Conservation (phyloP, 495 filamentous ascomycete genomes). For the Penicillium diatomitis region DNA sequence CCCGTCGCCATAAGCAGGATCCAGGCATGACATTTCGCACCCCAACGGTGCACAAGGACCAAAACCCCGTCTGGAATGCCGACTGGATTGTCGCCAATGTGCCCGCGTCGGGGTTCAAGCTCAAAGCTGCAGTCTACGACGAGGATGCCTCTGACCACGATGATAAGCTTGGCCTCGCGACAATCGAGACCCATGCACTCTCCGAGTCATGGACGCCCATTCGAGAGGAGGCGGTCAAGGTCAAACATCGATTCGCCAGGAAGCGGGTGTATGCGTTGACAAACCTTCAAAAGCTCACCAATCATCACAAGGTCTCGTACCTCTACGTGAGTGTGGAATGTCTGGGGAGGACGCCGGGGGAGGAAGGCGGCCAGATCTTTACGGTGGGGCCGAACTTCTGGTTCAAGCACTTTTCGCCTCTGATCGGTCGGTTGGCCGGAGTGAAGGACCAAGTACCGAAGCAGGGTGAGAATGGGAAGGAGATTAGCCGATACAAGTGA, state of each 20-base stretch:
- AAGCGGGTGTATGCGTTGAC: conserved; percentile 73
- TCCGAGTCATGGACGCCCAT: conserved; percentile 60
- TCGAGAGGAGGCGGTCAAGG: conserved; percentile 52
- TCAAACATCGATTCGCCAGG: conserved; percentile 77
- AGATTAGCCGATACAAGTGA: conserved; percentile 60
- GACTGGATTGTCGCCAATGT: conserved; percentile 86
- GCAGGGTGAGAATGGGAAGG: conserved; percentile 39
- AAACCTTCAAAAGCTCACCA: conserved; percentile 47
- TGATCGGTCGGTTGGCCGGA: conserved; percentile 75
- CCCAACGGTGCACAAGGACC: conserved; percentile 58
- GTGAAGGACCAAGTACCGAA: conserved; percentile 54
- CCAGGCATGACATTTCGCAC: conserved; percentile 65
- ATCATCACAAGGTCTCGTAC: conserved; percentile 46
- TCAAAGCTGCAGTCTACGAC: conserved; percentile 79
- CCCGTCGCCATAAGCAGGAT: conserved; percentile 70
- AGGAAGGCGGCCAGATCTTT: conserved; percentile 67
- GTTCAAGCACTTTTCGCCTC: conserved; percentile 77
- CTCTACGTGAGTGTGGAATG: conserved; percentile 63
- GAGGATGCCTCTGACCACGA: conserved; percentile 84
- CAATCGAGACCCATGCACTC: conserved; percentile 49
- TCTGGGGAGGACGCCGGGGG: conserved; percentile 61
- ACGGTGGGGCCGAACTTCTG: conserved; percentile 68
- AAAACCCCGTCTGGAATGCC: conserved; percentile 70
- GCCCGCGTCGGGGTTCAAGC: conserved; percentile 61
- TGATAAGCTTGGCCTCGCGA: conserved; percentile 77